phyloP scores from a whole-genome alignment of 2,329 filamentous ascomycete species.

The Ophiostoma quercus region DNA sequence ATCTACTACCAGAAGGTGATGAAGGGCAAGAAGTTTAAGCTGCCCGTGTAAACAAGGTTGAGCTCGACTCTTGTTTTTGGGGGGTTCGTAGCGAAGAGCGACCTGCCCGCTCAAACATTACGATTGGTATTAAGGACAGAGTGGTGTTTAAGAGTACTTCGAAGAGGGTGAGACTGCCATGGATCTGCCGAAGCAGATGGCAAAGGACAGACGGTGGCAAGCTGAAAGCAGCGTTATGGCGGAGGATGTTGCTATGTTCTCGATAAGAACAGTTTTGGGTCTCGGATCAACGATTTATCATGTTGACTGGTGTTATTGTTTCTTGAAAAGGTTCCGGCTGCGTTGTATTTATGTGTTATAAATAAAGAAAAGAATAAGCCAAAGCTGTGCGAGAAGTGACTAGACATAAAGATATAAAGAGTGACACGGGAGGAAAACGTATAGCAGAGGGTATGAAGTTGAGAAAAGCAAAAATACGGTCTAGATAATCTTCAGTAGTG shows the following conservation, averaged over 20 bases:
- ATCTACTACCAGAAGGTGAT: slow-evolving; percentile 97
- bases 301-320: slow-evolving; percentile 3
- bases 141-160: background rate
- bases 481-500: no score
- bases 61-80: background rate
- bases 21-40: slow-evolving; percentile 82
- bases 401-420: background rate
- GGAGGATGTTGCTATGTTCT: background rate
- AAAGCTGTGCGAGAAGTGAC: background rate
- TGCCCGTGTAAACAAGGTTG: slow-evolving; percentile 60
- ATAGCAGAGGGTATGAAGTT: background rate
- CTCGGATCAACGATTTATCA: background rate
- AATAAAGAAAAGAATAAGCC: background rate
- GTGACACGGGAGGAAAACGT: background rate
- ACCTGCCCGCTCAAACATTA: background rate
- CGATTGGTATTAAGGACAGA: background rate
- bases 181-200: background rate
- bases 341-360: background rate
- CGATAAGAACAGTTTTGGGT: background rate
- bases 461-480: no score
- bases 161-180: background rate
- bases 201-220: background rate
- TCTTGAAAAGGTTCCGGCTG: slow-evolving; percentile 7
- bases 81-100: background rate
- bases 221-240: background rate